Base-by-base conservation (phyloP, 2,329 filamentous ascomycete genomes). In the Sporothrix brasiliensis region DNA sequence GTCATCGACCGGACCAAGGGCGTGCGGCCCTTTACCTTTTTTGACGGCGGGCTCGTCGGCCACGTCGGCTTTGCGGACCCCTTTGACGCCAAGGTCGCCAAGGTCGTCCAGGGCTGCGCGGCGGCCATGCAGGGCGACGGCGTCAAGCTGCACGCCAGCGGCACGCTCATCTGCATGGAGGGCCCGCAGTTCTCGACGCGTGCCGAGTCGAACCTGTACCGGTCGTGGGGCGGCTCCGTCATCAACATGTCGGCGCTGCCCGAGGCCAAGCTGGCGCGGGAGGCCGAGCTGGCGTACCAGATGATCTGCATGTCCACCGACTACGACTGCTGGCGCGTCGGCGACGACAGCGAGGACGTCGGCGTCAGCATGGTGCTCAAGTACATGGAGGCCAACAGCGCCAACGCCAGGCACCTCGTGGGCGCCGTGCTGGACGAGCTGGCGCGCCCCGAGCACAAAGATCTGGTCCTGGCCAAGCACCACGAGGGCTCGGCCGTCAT, bases 281-380 rank as follows among this genome's bases (percentile, higher is more conserved):
- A 99, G 83, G 95, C 95, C 30, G 95, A 99, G 84, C 91, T 99
- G 76, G 91, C 91, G 49, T 98, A 98, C 81, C 93, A 97, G 83
- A 96, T 97, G 88, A 97, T 99, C 77, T 97, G 94, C 85, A 99
- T 99, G 95, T 92, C 93, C 47, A 99, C 95, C 39, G 95, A 99
- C 84, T 99, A 99, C 80, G 95, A 99, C 84, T 98, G 94, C 88
- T 99, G 95, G 95, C 91, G 94, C 78, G 89, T 87, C 24, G 87
- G 87, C 65, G 91, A 89, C 71, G 91, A 89, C 69, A 91, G 89
- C 71, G 91, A 89, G 71, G 92, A 92, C 74, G 95, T 99, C 73
- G 94, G 93, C 73, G 95, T 99, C 27, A 92, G 94, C 80, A 97
- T 98, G 92, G 95, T 99, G 70, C 92, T 97, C 89, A 91, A 89